Percentiles rank a stretch among this genome's conserved stretches.
Evolutionary conservation across 2,329 filamentous ascomycete species (phyloP).

Genomic region (Aspergillus clavatus): DNA sequence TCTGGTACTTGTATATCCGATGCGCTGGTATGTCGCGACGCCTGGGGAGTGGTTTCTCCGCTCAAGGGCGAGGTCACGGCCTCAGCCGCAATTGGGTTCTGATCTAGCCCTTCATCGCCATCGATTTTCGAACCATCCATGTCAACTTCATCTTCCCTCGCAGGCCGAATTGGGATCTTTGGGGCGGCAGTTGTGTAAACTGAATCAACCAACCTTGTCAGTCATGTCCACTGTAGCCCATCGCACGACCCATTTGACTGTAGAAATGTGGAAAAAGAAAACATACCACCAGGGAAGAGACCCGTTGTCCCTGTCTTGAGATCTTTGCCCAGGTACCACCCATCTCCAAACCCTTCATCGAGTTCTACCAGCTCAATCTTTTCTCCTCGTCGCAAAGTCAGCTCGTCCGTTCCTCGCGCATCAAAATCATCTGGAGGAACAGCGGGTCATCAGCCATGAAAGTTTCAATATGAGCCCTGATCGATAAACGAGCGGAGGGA

Average conservation of each 20-base stretch:
- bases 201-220: constrained; percentile 6
- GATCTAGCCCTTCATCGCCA: constrained; percentile 11
- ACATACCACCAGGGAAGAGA: constrained; percentile 46
- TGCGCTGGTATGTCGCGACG: constrained; percentile 35
- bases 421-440: constrained; percentile 76
- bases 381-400: constrained; percentile 75
- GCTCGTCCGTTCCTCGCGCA: constrained; percentile 86
- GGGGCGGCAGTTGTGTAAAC: constrained; percentile 25
- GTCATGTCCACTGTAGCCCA: neutral
- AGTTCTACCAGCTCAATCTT: constrained; percentile 60
- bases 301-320: constrained; percentile 39
- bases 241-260: neutral
- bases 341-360: constrained; percentile 63
- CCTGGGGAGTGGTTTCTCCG: constrained; percentile 38
- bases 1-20: constrained; percentile 24
- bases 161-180: constrained; percentile 21
- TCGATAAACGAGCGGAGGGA: constrained; percentile 3
- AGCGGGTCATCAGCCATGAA: constrained; percentile 12
- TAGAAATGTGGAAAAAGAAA: neutral
- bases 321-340: constrained; percentile 58
- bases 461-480: constrained; percentile 15
- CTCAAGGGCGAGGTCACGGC: constrained; percentile 25
- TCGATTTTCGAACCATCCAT: constrained; percentile 10
- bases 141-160: constrained; percentile 13
- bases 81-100: constrained; percentile 14